These are phyloP conservation scores for Talaromyces sp. DNA, from an alignment of 2,329 filamentous ascomycete genomes.

Conservation along the genomic window DNA sequence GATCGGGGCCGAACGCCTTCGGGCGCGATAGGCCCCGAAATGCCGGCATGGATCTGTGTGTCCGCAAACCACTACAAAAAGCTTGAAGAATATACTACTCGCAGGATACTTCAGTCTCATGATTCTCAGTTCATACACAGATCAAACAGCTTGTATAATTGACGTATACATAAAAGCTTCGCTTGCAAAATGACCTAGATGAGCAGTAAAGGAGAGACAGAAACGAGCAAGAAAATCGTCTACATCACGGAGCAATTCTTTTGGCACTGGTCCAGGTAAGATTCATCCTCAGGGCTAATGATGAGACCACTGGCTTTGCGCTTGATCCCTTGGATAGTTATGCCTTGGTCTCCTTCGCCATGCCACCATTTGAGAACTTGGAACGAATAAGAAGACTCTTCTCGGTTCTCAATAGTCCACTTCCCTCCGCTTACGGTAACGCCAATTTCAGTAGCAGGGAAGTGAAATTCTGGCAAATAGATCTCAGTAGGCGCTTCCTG, in stretches of 20 bases:
- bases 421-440: conserved; percentile 81
- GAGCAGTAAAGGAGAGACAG: neutral
- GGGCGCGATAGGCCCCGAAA: neutral
- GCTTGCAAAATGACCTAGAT: neutral
- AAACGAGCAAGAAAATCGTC: conserved; percentile 12
- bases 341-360: conserved; percentile 73
- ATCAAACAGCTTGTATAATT: neutral
- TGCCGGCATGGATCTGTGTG: neutral
- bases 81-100: neutral
- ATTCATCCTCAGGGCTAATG: conserved; percentile 63
- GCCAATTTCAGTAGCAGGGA: conserved; percentile 67
- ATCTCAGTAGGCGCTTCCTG: conserved; percentile 73
- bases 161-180: neutral
- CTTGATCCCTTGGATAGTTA: conserved; percentile 72
- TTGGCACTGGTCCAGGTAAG: conserved; percentile 67
- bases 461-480: conserved; percentile 89
- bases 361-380: conserved; percentile 94
- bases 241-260: conserved; percentile 53
- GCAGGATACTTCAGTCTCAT: neutral
- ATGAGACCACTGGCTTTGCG: conserved; percentile 48
- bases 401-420: conserved; percentile 77
- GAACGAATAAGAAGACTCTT: conserved; percentile 64
- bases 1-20: neutral
- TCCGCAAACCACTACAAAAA: neutral
- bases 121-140: neutral